A percentile compares a stretch with the other conserved stretches of the same genome.
These are phyloP conservation scores for Fonsecaea erecta DNA, from an alignment of 2,329 filamentous ascomycete genomes.

Conservation along the genomic window DNA sequence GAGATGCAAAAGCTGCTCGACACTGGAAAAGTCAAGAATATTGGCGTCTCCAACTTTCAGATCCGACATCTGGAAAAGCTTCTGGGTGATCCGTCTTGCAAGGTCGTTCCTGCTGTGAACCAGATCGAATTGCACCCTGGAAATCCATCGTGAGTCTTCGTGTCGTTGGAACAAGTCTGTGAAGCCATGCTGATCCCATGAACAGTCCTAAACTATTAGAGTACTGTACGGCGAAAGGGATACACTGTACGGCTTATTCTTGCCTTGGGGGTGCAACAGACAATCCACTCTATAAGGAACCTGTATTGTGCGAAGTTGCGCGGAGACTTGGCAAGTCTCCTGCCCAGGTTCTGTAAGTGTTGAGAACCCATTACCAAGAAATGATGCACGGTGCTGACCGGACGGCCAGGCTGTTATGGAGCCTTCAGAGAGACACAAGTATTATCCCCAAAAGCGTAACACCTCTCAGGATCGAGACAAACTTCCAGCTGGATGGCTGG, in stretches of 20 bases:
- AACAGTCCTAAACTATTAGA: slow-evolving; percentile 68
- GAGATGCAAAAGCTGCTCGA: slow-evolving; percentile 61
- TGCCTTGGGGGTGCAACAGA: slow-evolving; percentile 70
- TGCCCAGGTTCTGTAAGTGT: slow-evolving; percentile 29
- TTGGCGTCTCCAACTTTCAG: slow-evolving; percentile 73
- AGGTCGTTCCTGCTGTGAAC: slow-evolving; percentile 41
- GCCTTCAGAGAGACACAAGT: slow-evolving; percentile 76
- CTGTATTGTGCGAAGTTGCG: slow-evolving; percentile 20
- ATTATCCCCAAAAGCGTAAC: slow-evolving; percentile 87
- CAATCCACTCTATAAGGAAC: slow-evolving; percentile 66
- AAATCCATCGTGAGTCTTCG: slow-evolving; percentile 26
- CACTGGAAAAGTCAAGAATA: slow-evolving; percentile 65
- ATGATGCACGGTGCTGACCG: slow-evolving; percentile 43
- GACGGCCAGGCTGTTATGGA: slow-evolving; percentile 67
- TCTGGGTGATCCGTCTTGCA: slow-evolving; percentile 41
- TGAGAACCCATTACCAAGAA: slow-evolving; percentile 65
- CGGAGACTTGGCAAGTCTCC: slow-evolving; percentile 18
- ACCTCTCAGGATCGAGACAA: slow-evolving; percentile 71
- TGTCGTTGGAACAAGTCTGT: neutral
- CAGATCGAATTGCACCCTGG: slow-evolving; percentile 40
- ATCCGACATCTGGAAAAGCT: slow-evolving; percentile 49
- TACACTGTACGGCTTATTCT: slow-evolving; percentile 69
- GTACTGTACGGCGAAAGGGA: slow-evolving; percentile 72
- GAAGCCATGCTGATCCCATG: slow-evolving; percentile 3
- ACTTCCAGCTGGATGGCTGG: slow-evolving; percentile 77